Conservation (phyloP, 2,329 filamentous ascomycete genomes). For the Cladosporium austrohemisphaericum region DNA sequence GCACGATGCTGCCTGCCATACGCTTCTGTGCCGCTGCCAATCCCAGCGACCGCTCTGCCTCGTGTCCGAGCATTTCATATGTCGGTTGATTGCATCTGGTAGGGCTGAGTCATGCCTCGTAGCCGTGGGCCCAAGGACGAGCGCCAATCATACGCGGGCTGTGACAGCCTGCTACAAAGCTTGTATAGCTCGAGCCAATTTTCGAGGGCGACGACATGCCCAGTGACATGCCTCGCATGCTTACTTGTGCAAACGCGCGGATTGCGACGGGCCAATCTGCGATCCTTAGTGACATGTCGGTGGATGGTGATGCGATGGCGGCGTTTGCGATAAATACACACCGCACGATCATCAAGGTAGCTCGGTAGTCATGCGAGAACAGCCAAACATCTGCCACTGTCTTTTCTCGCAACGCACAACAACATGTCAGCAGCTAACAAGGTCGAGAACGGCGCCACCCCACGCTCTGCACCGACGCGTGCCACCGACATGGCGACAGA, state of each 20-base stretch:
- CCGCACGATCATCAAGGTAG: background rate
- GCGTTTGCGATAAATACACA: background rate
- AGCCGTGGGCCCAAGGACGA: background rate
- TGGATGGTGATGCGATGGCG: background rate
- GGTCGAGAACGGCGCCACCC: background rate
- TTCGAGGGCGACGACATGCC: background rate
- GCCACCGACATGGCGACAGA: background rate
- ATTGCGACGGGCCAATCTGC: slow-evolving; percentile 1
- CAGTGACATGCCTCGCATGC: background rate
- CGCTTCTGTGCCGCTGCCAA: background rate
- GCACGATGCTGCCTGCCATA: background rate
- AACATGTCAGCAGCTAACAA: background rate
- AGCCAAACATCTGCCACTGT: background rate
- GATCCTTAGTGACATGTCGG: background rate
- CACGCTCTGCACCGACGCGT: background rate
- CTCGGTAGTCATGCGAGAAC: background rate
- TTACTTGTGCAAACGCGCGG: background rate
- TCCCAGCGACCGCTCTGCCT: background rate
- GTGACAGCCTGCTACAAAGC: slow-evolving; percentile 1
- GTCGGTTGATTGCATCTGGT: background rate
- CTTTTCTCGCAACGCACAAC: background rate
- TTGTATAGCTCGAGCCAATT: background rate
- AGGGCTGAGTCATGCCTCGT: background rate
- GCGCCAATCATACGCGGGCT: background rate
- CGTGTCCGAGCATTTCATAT: background rate